phyloP scores from a whole-genome alignment of 768 basidiomycete genomes.

The Krasilnikovozyma curviuscula region DNA sequence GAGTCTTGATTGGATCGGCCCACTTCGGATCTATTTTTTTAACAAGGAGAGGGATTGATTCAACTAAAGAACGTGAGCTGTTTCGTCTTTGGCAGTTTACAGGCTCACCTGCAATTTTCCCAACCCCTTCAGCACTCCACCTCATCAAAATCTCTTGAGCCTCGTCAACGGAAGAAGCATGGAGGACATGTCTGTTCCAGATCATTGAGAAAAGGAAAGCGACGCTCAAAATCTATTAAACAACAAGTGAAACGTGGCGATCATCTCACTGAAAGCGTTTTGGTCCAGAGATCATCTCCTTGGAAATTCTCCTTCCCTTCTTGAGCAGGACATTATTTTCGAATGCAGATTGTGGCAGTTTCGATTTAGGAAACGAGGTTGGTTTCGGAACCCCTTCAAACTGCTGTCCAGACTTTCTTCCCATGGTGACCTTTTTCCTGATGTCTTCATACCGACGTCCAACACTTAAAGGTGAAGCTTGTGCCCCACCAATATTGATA shows the following conservation, averaged over 20 bases:
- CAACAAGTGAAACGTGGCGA: too few relatives aligned
- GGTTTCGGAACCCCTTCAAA: not conserved
- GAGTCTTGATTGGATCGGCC: constrained; percentile 23
- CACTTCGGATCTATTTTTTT: constrained; percentile 21
- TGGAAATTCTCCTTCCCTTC: constrained; percentile 43
- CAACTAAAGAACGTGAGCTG: not conserved
- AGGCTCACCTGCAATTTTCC: constrained; percentile 24
- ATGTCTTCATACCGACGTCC: not conserved
- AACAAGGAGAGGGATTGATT: not conserved
- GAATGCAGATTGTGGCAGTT: constrained; percentile 12
- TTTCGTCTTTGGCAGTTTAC: not conserved
- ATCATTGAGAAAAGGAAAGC: not conserved
- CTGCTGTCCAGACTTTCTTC: not conserved
- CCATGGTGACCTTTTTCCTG: not conserved
- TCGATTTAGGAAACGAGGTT: constrained; percentile 21
- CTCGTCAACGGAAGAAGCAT: constrained; percentile 78
- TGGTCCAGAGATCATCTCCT: constrained; percentile 73
- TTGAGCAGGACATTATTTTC: not conserved
- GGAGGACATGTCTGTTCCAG: constrained; percentile 55
- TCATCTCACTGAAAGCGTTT: constrained; percentile 71
- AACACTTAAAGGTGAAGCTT: too few relatives aligned
- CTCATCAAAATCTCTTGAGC: constrained; percentile 65
- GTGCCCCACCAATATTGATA: too few relatives aligned
- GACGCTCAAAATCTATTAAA: constrained; percentile 1
- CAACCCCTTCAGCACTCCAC: constrained; percentile 68